Evolutionary conservation across 179 eudicot species (phyloP), one percentile per base, ranked within the genome.

Genomic region (Heliamphora ciliata): DNA sequence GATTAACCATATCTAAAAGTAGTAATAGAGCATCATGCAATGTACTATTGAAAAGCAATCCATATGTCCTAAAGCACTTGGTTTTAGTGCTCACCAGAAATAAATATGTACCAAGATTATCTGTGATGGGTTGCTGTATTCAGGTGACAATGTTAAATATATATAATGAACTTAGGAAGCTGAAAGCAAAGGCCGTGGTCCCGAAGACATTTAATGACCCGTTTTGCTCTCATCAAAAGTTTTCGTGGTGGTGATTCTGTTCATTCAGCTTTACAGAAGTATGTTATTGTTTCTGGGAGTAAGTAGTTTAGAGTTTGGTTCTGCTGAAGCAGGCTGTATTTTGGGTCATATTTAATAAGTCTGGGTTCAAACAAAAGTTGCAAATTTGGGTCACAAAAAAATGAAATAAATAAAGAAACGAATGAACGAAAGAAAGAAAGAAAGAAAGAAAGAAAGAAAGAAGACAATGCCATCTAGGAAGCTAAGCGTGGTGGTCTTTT

Each of bases 81-180:
- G 65, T 54, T 54, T 48, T 15, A 71, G 24, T 72, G 76, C 56
- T 72, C 76, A 17, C 76, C 76, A 47, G 76, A 17, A 72, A 72
- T 52, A 15, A 15, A 21, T 72, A 51, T 17, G 48, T 13, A 3
- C 7, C 9, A 54, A 6, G 9, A 54, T 54, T 54, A 54, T 54
- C 58, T 10, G 7, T 54, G 58, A 54, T 6, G 9, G 1, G 7
- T 6, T 54, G 58, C 58, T 1, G 9, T 54, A 10, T 10, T 54
- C 40, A 31, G 40, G 40, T 31, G 40, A 31, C 40, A 31, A 31
- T 31, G 40, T 31, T 31, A 31, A 31, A 31, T 31, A 31, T 31
- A 31, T 31, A 31, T 31, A 31, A 15, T 60, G 3, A 60, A 60
- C 65, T 3, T 60, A 15, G 65, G 65, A 60, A 60, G 65, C 65